Conservation (phyloP, 805 yeast species). For the Metschnikowia amazonensis region DNA sequence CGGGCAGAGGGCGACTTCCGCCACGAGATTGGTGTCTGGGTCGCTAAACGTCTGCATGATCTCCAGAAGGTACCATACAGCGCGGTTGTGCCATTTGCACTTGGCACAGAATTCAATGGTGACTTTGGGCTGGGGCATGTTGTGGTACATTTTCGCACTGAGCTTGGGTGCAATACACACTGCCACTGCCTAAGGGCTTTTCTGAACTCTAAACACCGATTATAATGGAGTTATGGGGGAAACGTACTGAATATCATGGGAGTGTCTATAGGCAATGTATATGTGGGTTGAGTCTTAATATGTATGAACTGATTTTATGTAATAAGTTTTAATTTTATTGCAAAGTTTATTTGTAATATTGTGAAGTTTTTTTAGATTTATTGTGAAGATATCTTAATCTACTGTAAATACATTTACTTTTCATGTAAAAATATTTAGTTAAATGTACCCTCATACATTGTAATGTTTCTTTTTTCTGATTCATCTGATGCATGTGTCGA, state of each 20-base stretch:
- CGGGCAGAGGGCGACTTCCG: conserved; percentile 25
- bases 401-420: too few species aligned
- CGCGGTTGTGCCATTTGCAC: conserved; percentile 87
- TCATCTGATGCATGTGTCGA: not conserved
- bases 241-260: too few species aligned
- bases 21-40: conserved; percentile 36
- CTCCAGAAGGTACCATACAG: conserved; percentile 86
- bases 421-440: too few species aligned
- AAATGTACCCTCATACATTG: too few species aligned
- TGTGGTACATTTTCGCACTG: not conserved
- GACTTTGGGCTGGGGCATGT: conserved; percentile 46
- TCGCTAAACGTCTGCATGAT: conserved; percentile 75
- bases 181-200: not conserved
- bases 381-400: too few species aligned
- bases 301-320: not conserved
- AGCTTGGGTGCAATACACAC: not conserved
- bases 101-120: conserved; percentile 72
- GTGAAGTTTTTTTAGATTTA: too few species aligned
- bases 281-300: not conserved
- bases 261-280: too few species aligned
- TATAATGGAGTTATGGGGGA: too few species aligned
- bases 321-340: too few species aligned
- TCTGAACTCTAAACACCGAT: not conserved
- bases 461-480: too few species aligned
- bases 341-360: too few species aligned